Conservation (phyloP, 108 stramenopile genomes). For the Aurantiochytrium sp. region DNA sequence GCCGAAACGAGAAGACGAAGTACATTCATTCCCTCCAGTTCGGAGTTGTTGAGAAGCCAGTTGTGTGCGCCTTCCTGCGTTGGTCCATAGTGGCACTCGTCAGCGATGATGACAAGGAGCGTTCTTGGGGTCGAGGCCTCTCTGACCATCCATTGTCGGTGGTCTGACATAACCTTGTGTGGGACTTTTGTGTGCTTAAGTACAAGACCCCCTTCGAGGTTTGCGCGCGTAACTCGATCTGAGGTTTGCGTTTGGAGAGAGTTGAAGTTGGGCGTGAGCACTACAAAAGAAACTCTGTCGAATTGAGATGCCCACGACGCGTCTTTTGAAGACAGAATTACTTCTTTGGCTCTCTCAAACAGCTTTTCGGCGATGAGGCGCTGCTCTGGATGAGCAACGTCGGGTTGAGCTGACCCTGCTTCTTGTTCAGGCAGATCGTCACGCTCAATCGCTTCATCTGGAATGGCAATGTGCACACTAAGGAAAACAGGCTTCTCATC, state of each 20-base stretch:
- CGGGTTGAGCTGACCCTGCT: background rate
- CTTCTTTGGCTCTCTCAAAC: background rate
- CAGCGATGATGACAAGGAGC: background rate
- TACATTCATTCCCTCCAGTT: background rate
- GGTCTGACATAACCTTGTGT: background rate
- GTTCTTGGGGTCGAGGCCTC: background rate
- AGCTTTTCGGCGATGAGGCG: background rate
- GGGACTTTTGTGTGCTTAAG: background rate
- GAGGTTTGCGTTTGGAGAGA: background rate
- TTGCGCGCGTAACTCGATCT: background rate
- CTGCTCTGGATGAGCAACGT: background rate
- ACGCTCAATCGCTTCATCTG: too few relatives aligned
- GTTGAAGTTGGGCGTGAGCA: background rate
- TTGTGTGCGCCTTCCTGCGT: background rate
- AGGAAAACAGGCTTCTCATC: too few relatives aligned
- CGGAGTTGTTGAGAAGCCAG: background rate
- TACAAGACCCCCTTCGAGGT: background rate
- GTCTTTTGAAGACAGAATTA: background rate
- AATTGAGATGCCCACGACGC: background rate
- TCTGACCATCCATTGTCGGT: background rate
- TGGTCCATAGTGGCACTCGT: background rate
- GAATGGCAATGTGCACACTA: too few relatives aligned
- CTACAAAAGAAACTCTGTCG: background rate
- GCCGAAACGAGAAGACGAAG: background rate
- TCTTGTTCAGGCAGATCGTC: too few relatives aligned